Conservation (phyloP, 129 eudicot genomes). For the Oenanthe sinensis region DNA sequence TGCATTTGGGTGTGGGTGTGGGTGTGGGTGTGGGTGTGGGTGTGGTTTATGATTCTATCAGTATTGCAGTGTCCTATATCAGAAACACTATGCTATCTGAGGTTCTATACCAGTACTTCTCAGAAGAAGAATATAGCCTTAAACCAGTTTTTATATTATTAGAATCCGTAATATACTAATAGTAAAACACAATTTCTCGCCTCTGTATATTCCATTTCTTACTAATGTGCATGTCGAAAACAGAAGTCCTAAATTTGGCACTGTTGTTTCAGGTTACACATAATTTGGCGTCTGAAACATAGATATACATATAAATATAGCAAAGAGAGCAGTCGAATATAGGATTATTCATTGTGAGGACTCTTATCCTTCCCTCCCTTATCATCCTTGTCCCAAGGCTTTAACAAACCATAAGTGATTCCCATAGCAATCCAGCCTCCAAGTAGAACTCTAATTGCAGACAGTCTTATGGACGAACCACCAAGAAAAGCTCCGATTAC, state of each 20-base stretch:
- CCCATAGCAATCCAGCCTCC: conserved; percentile 83
- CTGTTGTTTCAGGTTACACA: neutral
- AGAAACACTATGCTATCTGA: neutral
- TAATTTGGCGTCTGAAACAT: no score
- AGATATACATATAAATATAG: no score
- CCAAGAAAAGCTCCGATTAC: conserved; percentile 55
- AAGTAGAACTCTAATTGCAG: conserved; percentile 48
- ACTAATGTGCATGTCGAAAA: neutral
- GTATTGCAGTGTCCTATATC: neutral
- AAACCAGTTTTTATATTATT: neutral
- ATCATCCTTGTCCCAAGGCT: conserved; percentile 36
- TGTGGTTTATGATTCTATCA: neutral
- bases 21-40: no score
- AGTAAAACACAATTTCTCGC: neutral
- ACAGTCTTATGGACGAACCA: conserved; percentile 38
- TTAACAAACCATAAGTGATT: conserved; percentile 46
- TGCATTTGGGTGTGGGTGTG: no score
- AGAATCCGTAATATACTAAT: no score
- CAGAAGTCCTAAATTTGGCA: neutral
- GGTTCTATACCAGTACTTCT: neutral
- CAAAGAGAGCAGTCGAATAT: neutral
- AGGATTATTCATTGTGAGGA: neutral
- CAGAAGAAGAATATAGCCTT: neutral
- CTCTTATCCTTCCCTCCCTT: neutral
- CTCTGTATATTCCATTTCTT: neutral